A percentile compares a stretch with the other conserved stretches of the same genome.
Conservation (phyloP, 345 rosid genomes). For the Euphorbia lathyris region DNA sequence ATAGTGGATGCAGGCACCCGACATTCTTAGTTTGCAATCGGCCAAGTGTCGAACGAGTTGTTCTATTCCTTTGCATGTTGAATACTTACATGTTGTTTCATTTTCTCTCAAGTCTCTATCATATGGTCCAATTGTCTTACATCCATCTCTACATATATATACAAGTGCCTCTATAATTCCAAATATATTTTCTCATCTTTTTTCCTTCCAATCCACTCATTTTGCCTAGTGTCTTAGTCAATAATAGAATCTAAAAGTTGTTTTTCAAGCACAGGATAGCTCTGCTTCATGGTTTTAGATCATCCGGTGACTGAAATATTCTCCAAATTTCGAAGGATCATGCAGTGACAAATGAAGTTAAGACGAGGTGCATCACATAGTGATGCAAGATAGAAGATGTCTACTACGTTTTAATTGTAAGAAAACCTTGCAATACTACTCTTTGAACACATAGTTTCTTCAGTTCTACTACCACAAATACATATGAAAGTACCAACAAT, state of each 20-base stretch:
- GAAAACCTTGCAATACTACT: constrained; percentile 62
- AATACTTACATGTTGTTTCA: constrained; percentile 53
- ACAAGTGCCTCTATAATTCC: constrained; percentile 80
- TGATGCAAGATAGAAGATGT: constrained; percentile 76
- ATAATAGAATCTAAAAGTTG: constrained; percentile 51
- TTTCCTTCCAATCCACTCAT: constrained; percentile 45
- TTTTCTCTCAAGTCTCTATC: constrained; percentile 57
- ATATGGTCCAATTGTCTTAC: constrained; percentile 82
- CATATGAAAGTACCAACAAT: constrained; percentile 75
- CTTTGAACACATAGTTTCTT: constrained; percentile 60
- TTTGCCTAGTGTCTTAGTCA: constrained; percentile 42
- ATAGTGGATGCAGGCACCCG: constrained; percentile 78
- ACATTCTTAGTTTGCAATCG: constrained; percentile 62
- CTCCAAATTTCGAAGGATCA: constrained; percentile 53
- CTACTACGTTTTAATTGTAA: constrained; percentile 60
- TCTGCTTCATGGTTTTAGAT: constrained; percentile 73
- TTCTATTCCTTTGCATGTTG: constrained; percentile 82
- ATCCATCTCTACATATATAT: constrained; percentile 89
- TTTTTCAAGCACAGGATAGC: constrained; percentile 78
- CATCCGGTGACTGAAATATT: constrained; percentile 54
- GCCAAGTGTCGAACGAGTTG: constrained; percentile 77
- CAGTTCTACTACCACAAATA: constrained; percentile 57
- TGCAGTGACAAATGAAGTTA: constrained; percentile 59
- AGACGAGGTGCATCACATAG: constrained; percentile 81
- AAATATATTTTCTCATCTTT: constrained; percentile 64